Evolutionary conservation across 2,329 filamentous ascomycete species (phyloP), one percentile per base, ranked within the genome.

Genomic region (Aspergillus pseudotamarii): DNA sequence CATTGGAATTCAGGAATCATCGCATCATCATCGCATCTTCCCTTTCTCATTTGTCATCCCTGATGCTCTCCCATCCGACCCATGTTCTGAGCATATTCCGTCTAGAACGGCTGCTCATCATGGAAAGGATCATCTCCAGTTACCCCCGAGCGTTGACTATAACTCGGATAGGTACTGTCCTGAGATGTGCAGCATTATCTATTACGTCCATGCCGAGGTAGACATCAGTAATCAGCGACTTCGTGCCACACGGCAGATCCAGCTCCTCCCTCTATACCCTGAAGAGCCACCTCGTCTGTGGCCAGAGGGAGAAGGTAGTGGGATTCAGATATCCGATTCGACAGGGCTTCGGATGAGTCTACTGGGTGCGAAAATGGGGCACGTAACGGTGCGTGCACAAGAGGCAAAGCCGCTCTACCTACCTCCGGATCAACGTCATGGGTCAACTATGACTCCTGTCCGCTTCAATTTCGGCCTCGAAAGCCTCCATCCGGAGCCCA

Each of bases 101-200:
- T 11, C 50, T 32, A 12, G 51, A 11, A 23, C 12, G 10, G 30
- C 32, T 16, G 30, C n/a, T 21, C 8, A 9, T n/a, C 28, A 3
- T 23, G 19, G 28, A 26, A 30, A 59, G 10, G 28, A 21, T 32
- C 58, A 60, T 30, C n/a, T 43, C 54, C 32, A 32, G 51, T 26
- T 57, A 10, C 36, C 43, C 45, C 58, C 53, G 26, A 48, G 59
- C 57, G 64, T 66, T 60, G 57, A 64, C 60, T 19, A 53, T 14
- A 43, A 48, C 38, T 62, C 41, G 21, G 46, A 41, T 32, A 54
- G 16, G 11, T 45, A 32, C 51, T 55, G 51, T 21, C 51, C 51
- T 8, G 21, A 55, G n/a, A 55, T 55, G 51, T 38, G 51, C 26
- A 19, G 14, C 21, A 21, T 55, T 16, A 10, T 28, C 23, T 55